These are phyloP conservation scores for Echria macrotheca DNA, from an alignment of 495 filamentous ascomycete genomes.

Conservation along the genomic window DNA sequence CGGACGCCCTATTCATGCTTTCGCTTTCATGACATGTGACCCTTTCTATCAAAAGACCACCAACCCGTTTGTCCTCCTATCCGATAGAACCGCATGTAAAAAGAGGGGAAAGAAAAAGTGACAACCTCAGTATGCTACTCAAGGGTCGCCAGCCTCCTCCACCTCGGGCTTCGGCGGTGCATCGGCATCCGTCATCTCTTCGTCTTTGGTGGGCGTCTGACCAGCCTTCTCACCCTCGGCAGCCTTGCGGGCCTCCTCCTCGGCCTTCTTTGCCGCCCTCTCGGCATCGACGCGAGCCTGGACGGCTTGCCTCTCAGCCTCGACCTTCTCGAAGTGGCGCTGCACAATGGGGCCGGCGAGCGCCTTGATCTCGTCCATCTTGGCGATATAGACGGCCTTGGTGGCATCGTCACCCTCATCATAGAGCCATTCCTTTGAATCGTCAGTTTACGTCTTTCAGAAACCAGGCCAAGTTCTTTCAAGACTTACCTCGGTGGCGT, in stretches of 20 bases:
- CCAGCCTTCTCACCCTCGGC: slow-evolving; percentile 41
- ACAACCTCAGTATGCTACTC: slow-evolving; percentile 1
- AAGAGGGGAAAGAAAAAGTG: slow-evolving; percentile 10
- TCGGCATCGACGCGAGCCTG: slow-evolving; percentile 76
- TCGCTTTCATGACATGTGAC: slow-evolving; percentile 18
- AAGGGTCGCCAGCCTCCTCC: slow-evolving; percentile 28
- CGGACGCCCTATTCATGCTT: slow-evolving; percentile 9
- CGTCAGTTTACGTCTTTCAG: slow-evolving; percentile 1
- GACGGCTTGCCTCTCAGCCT: slow-evolving; percentile 76
- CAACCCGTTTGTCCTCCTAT: slow-evolving; percentile 3
- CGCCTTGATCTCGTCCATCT: slow-evolving; percentile 92
- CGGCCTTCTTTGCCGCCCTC: slow-evolving; percentile 70
- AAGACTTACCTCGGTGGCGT: slow-evolving; percentile 69
- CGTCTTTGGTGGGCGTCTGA: slow-evolving; percentile 36
- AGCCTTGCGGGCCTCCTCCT: slow-evolving; percentile 53
- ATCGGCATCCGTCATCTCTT: slow-evolving; percentile 55
- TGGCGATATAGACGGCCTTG: slow-evolving; percentile 86
- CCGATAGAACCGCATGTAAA: slow-evolving; percentile 5
- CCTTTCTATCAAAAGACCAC: slow-evolving; percentile 24
- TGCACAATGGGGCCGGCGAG: slow-evolving; percentile 88
- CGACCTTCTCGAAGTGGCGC: slow-evolving; percentile 89
- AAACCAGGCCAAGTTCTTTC: neutral
- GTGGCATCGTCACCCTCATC: slow-evolving; percentile 94
- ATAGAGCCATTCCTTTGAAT: slow-evolving; percentile 88
- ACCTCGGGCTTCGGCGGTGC: slow-evolving; percentile 40